phyloP scores from a whole-genome alignment of 1,284 basidiomycete genomes.

The Rhodotorula sp. region DNA sequence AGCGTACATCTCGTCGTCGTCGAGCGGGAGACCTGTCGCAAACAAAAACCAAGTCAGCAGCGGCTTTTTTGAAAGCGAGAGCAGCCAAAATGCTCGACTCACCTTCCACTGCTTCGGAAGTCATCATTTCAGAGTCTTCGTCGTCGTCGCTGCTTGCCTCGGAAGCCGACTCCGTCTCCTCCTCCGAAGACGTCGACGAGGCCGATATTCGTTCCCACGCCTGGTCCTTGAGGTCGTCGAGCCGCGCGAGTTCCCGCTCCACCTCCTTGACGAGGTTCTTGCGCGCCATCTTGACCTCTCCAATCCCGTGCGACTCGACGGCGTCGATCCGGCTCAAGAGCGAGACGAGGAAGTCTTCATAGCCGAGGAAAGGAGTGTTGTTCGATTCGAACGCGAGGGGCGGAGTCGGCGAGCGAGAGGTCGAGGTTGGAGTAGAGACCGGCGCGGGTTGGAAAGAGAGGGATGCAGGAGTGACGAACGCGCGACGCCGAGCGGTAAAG shows the following conservation, averaged over 20 bases:
- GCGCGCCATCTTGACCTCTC: constrained; percentile 58
- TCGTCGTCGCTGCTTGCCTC: not conserved
- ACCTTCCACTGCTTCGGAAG: not conserved
- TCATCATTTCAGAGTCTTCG: not conserved
- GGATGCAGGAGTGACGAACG: constrained; percentile 17
- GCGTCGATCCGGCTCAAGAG: constrained; percentile 66
- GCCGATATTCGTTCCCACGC: constrained; percentile 44
- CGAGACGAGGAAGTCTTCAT: constrained; percentile 62
- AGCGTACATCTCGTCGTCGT: too few relatives aligned
- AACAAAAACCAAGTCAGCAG: not conserved
- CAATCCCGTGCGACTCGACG: constrained; percentile 64
- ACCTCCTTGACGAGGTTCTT: constrained; percentile 61
- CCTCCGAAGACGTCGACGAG: not conserved
- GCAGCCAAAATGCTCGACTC: not conserved
- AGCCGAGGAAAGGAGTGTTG: constrained; percentile 62
- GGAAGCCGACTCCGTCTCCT: not conserved
- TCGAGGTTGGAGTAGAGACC: not conserved
- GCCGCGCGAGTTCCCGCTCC: constrained; percentile 60
- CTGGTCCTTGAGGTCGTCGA: constrained; percentile 54
- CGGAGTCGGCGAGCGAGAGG: constrained; percentile 35
- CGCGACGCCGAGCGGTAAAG: constrained; percentile 6
- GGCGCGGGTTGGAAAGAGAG: constrained; percentile 18
- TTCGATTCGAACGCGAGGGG: constrained; percentile 55
- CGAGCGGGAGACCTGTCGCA: not conserved
- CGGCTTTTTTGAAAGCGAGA: not conserved